A percentile compares a stretch with the other conserved stretches of the same genome.
These are phyloP conservation scores for Tetrahymena borealis DNA, from an alignment of 73 alveolate species.

Conservation along the genomic window DNA sequence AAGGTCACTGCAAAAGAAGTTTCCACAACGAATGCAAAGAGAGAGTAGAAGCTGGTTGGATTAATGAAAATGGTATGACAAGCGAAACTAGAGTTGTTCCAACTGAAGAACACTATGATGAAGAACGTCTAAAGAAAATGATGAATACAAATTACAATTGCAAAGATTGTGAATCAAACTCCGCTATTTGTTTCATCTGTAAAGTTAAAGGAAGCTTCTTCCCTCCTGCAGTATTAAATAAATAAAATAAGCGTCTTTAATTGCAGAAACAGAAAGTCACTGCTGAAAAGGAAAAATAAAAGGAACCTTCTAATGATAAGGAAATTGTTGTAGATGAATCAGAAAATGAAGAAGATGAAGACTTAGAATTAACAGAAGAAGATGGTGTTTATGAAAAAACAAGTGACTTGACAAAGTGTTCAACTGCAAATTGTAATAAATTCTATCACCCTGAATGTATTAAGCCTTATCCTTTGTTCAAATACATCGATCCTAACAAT, in stretches of 20 bases:
- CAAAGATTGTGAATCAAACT: slow-evolving; percentile 56
- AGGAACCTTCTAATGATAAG: slow-evolving; percentile 1
- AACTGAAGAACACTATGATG: slow-evolving; percentile 44
- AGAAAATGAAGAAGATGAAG: slow-evolving; percentile 12
- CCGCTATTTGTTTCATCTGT: slow-evolving; percentile 61
- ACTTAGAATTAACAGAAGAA: slow-evolving; percentile 17
- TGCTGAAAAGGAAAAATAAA: background rate
- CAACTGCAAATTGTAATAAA: slow-evolving; percentile 38
- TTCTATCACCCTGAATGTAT: slow-evolving; percentile 22
- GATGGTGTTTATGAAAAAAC: background rate
- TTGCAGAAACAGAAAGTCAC: background rate
- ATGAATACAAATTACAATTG: slow-evolving; percentile 51
- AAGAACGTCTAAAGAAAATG: slow-evolving; percentile 26
- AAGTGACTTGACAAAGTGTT: slow-evolving; percentile 17
- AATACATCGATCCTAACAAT: slow-evolving; percentile 12
- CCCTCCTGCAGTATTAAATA: background rate
- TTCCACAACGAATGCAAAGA: slow-evolving; percentile 69
- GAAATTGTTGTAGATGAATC: slow-evolving; percentile 4
- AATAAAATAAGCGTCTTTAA: background rate
- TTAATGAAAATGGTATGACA: slow-evolving; percentile 23
- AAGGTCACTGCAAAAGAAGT: slow-evolving; percentile 72
- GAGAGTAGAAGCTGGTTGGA: slow-evolving; percentile 37
- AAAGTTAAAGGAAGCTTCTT: slow-evolving; percentile 43
- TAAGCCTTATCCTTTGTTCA: slow-evolving; percentile 13
- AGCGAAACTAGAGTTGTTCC: slow-evolving; percentile 21